Evolutionary conservation across 768 basidiomycete genomes (phyloP), one percentile per base, ranked within the genome.

Genomic region (Rhizopogon rudus): DNA sequence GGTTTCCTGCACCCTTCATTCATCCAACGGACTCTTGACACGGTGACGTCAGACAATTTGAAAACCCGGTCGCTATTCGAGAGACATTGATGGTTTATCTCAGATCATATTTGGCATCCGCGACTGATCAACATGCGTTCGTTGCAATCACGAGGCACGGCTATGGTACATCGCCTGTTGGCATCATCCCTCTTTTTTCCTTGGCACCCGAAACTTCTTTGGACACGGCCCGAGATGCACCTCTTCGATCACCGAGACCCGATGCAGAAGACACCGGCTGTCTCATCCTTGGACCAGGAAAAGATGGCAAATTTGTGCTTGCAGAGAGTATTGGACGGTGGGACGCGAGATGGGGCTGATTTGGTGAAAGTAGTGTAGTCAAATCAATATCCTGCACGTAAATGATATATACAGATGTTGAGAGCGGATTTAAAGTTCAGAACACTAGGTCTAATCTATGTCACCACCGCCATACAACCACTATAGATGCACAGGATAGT

Each of bases 201-300:
- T 43, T 63, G 29, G 56, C 57, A 44, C 44, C 55, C 8, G 45
- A 50, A 12, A 50, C 53, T 31, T 52, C 54, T 5, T 63, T 57
- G 22, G 43, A 58, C 1, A 37, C 17, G 17, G 17, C 44, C 0
- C 63, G 67, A 28, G 67, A 73, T 29, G 61, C 65, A 0, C 75
- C 77, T 0, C 53, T 67, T 4, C 72, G 81, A 40, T 62, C 78
- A 4, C 79, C 83, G 3, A 69, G 76, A 28, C 60, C 51, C 10
- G 76, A 83, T 41, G 79, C 77, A 2, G 83, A 84, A 51, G 82
- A 86, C 57, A 80, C 79, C 1, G 75, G 76, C 68, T 75, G 71
- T 60, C 52, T 83, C 40, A 59, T 82, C 44, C 52, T 80, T 10
- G 64, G 67, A 44, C 67, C 60, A 50, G 58, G 48, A 35, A 41